These are phyloP conservation scores for Pseudogymnoascus sp. DNA, from an alignment of 2,329 filamentous ascomycete species.

Conservation along the genomic window DNA sequence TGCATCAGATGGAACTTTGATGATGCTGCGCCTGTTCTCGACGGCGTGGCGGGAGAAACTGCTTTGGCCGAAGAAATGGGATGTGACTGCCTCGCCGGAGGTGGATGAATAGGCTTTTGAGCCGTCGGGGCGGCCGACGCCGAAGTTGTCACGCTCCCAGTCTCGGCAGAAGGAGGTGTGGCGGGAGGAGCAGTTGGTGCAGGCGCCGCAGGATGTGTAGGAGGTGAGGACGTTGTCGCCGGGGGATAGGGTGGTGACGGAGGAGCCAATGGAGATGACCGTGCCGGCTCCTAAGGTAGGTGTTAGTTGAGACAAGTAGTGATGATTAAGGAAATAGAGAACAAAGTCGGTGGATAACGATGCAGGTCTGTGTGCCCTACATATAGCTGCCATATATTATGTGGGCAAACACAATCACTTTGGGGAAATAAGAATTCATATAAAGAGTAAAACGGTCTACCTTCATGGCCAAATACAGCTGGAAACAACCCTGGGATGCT, in stretches of 20 bases:
- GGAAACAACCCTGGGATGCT: constrained; percentile 21
- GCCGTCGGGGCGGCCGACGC: constrained; percentile 17
- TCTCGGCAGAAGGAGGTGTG: constrained; percentile 27
- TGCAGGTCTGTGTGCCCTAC: not conserved
- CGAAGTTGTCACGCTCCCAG: constrained; percentile 24
- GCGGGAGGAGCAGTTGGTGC: constrained; percentile 25
- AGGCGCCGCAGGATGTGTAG: constrained; percentile 30
- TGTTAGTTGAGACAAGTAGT: not conserved
- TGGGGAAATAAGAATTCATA: not conserved
- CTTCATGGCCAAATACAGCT: constrained; percentile 28
- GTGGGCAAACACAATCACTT: not conserved
- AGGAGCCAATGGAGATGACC: constrained; percentile 16
- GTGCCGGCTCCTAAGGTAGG: constrained; percentile 17
- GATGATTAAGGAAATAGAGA: not conserved
- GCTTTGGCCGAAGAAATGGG: constrained; percentile 32
- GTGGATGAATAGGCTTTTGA: constrained; percentile 16
- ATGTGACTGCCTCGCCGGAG: constrained; percentile 19
- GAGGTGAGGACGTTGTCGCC: constrained; percentile 30
- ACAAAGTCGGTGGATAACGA: not conserved
- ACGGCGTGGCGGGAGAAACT: constrained; percentile 26
- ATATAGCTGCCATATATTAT: not conserved
- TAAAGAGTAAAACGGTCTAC: constrained; percentile 12
- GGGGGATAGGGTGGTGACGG: constrained; percentile 12
- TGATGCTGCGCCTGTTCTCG: constrained; percentile 22
- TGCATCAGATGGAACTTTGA: constrained; percentile 20